phyloP scores from a whole-genome alignment of 169 alveolate species.

The Cryptosporidium parvum region DNA sequence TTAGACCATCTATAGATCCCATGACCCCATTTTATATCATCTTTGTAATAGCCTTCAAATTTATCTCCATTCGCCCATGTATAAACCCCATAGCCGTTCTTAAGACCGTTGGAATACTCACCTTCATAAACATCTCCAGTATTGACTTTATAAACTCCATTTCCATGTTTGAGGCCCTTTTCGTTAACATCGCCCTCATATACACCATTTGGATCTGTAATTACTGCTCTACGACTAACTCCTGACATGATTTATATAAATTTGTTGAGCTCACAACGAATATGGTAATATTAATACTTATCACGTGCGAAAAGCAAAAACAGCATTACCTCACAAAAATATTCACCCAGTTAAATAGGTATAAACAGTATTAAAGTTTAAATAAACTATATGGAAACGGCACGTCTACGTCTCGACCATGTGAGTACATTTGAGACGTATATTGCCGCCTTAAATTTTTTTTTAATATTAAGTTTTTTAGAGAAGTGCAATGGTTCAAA shows the following conservation, averaged over 20 bases:
- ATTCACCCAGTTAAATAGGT: conserved; percentile 30
- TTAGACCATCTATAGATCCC: conserved; percentile 88
- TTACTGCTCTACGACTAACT: conserved; percentile 76
- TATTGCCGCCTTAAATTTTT: conserved; percentile 41
- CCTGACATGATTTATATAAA: conserved; percentile 67
- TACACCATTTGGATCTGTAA: conserved; percentile 73
- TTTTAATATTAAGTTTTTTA: background rate
- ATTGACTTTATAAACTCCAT: conserved; percentile 74
- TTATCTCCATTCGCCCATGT: conserved; percentile 92
- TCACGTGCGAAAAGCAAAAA: conserved; percentile 46
- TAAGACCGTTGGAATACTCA: conserved; percentile 90
- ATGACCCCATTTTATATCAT: conserved; percentile 94
- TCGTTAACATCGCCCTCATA: conserved; percentile 76
- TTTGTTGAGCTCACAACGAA: conserved; percentile 68
- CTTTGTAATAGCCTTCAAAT: conserved; percentile 94
- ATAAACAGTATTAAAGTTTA: background rate
- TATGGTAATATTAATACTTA: conserved; percentile 4
- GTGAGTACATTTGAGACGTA: conserved; percentile 69
- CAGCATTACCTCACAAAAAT: conserved; percentile 65
- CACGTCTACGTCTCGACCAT: conserved; percentile 47
- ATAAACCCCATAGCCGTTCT: conserved; percentile 93
- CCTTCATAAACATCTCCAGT: conserved; percentile 93
- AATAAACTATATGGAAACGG: conserved; percentile 57
- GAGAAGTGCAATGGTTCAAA: background rate
- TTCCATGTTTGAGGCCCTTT: conserved; percentile 77